phyloP scores from a whole-genome alignment of 1,139 yeast species.

The Yamadazyma trypodendri region DNA sequence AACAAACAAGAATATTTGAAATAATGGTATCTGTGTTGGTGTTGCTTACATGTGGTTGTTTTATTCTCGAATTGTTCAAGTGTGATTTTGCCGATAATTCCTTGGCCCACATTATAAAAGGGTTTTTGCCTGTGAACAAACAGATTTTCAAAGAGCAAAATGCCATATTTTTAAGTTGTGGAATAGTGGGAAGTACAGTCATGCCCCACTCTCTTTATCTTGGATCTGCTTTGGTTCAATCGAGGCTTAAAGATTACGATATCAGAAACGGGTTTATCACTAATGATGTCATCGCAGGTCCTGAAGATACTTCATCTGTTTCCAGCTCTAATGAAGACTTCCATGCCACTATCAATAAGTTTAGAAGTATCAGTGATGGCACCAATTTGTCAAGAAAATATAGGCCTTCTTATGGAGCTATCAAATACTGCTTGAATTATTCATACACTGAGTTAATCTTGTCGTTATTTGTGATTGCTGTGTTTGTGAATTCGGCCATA shows the following conservation, averaged over 20 bases:
- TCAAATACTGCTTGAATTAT: slow-evolving; percentile 62
- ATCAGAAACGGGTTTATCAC: slow-evolving; percentile 38
- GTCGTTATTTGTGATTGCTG: slow-evolving; percentile 71
- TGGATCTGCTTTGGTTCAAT: slow-evolving; percentile 76
- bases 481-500: slow-evolving; percentile 78
- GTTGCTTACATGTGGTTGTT: slow-evolving; percentile 63
- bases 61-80: slow-evolving; percentile 58
- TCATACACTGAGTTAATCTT: slow-evolving; percentile 63
- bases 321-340: slow-evolving; percentile 15
- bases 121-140: slow-evolving; percentile 56
- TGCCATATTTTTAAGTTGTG: slow-evolving; percentile 66
- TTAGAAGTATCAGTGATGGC: slow-evolving; percentile 39
- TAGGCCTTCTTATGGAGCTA: slow-evolving; percentile 64
- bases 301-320: slow-evolving; percentile 4
- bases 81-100: slow-evolving; percentile 42
- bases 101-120: slow-evolving; percentile 42
- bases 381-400: slow-evolving; percentile 34
- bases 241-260: slow-evolving; percentile 67
- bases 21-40: slow-evolving; percentile 63
- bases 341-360: slow-evolving; percentile 27
- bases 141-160: slow-evolving; percentile 53
- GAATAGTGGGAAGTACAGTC: slow-evolving; percentile 78
- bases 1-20: slow-evolving; percentile 65
- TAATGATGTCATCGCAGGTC: not conserved
- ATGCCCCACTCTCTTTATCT: slow-evolving; percentile 80